Percentiles rank a stretch among this genome's conserved stretches.
Conservation (phyloP, 2,329 filamentous ascomycete genomes). For the Sarocladium strictum region DNA sequence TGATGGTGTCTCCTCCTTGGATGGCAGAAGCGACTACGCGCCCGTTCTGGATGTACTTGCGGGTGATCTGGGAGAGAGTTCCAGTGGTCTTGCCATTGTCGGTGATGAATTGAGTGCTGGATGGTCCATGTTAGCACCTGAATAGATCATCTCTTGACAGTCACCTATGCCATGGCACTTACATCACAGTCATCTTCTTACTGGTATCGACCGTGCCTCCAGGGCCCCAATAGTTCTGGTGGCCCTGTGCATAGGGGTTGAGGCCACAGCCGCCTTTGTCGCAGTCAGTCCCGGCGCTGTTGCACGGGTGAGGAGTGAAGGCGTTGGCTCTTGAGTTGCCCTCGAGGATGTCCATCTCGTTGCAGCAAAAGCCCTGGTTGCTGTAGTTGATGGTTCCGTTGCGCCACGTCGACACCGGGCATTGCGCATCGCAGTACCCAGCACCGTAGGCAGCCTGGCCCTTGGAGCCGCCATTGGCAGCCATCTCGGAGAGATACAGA, state of each 20-base stretch:
- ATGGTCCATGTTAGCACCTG: not conserved
- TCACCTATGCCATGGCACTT: not conserved
- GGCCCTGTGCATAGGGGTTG: slow-evolving; percentile 26
- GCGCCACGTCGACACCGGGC: slow-evolving; percentile 16
- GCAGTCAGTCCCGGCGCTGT: slow-evolving; percentile 23
- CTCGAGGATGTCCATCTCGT: slow-evolving; percentile 40
- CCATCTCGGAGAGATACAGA: slow-evolving; percentile 56
- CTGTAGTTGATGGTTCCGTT: slow-evolving; percentile 9
- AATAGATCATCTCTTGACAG: not conserved
- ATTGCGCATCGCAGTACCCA: slow-evolving; percentile 53
- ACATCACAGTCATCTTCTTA: slow-evolving; percentile 28
- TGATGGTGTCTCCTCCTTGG: slow-evolving; percentile 30
- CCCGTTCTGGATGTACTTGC: slow-evolving; percentile 22
- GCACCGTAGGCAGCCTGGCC: slow-evolving; percentile 34
- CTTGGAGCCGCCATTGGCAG: slow-evolving; percentile 49
- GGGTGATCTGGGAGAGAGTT: slow-evolving; percentile 17
- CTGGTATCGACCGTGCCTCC: slow-evolving; percentile 40
- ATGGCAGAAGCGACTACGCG: slow-evolving; percentile 16
- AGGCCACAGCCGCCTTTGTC: slow-evolving; percentile 27
- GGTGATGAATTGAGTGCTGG: slow-evolving; percentile 36
- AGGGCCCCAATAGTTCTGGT: slow-evolving; percentile 21
- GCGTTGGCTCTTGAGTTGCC: slow-evolving; percentile 31
- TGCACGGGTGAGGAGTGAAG: slow-evolving; percentile 34
- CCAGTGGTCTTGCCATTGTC: slow-evolving; percentile 19
- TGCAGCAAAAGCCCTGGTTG: slow-evolving; percentile 31